Percentiles rank a stretch among this genome's conserved stretches.
Conservation (phyloP, 257 asterid genomes). For the Datura wrightii region DNA sequence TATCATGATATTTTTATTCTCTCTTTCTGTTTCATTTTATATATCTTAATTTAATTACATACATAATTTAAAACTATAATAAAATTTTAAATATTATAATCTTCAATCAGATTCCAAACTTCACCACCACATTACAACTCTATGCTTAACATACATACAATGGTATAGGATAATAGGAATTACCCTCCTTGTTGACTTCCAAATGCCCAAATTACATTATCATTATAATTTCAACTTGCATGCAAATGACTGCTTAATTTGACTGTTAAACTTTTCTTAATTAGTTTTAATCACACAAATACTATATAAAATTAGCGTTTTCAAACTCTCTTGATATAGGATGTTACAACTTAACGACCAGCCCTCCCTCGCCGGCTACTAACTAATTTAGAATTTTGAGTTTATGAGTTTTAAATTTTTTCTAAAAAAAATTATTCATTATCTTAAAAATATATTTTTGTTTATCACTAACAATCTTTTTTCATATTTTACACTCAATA, state of each 20-base stretch:
- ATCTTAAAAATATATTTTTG: no score
- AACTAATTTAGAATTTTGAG: neutral
- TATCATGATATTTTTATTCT: no score
- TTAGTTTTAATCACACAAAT: neutral
- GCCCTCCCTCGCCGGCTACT: neutral
- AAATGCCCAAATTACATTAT: neutral
- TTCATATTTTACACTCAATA: no score
- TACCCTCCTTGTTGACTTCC: neutral
- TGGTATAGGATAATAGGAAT: no score
- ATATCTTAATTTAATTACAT: no score
- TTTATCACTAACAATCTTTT: no score
- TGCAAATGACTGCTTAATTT: conserved; percentile 2
- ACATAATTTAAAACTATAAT: no score
- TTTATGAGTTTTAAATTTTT: neutral
- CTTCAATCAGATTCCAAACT: neutral
- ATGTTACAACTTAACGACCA: conserved; percentile 3
- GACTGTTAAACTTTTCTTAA: neutral
- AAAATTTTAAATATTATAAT: no score
- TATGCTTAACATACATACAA: neutral
- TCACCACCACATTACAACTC: neutral
- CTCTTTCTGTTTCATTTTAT: neutral
- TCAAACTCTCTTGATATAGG: neutral
- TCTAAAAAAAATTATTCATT: no score
- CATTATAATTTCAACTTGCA: conserved; percentile 4
- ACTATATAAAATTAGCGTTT: neutral